Evolutionary conservation across 139 green algal species (phyloP).

Genomic region (Spirogloea muscicola): DNA sequence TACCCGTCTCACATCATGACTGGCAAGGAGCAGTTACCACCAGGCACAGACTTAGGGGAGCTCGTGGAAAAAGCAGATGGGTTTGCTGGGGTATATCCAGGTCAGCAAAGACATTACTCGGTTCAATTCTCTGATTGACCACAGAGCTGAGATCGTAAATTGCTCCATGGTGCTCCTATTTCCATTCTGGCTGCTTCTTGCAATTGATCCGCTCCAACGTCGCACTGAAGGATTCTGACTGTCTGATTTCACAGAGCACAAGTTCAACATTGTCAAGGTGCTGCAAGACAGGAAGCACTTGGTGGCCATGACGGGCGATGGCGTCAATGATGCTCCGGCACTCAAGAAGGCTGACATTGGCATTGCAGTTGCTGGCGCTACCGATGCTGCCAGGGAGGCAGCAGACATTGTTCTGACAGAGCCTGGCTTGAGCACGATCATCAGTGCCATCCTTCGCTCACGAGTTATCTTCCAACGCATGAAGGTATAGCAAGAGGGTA

Average conservation of each 20-base stretch:
- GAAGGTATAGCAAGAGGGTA: too few species aligned
- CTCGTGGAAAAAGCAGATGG: constrained; percentile 14
- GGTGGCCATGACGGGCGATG: constrained; percentile 81
- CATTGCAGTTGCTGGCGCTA: constrained; percentile 76
- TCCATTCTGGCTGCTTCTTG: too few species aligned
- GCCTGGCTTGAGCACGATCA: constrained; percentile 70
- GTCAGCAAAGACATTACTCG: too few species aligned
- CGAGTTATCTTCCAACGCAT: constrained; percentile 35
- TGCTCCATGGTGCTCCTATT: too few species aligned
- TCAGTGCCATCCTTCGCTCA: constrained; percentile 50
- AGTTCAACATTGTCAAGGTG: constrained; percentile 48
- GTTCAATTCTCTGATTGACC: too few species aligned
- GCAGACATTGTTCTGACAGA: constrained; percentile 86
- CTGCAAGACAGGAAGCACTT: constrained; percentile 41
- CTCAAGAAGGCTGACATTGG: constrained; percentile 80
- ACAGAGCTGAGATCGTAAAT: too few species aligned
- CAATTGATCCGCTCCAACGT: too few species aligned
- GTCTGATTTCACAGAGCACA: constrained; percentile 49
- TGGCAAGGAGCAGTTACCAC: constrained; percentile 1
- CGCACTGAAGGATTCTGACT: too few species aligned
- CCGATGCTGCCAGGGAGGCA: constrained; percentile 77
- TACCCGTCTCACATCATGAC: constrained; percentile 12
- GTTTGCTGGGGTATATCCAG: constrained; percentile 22
- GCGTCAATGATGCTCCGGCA: constrained; percentile 85
- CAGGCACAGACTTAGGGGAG: neutral